Evolutionary conservation across 345 rosid genomes (phyloP).

Genomic region (Murraya paniculata): DNA sequence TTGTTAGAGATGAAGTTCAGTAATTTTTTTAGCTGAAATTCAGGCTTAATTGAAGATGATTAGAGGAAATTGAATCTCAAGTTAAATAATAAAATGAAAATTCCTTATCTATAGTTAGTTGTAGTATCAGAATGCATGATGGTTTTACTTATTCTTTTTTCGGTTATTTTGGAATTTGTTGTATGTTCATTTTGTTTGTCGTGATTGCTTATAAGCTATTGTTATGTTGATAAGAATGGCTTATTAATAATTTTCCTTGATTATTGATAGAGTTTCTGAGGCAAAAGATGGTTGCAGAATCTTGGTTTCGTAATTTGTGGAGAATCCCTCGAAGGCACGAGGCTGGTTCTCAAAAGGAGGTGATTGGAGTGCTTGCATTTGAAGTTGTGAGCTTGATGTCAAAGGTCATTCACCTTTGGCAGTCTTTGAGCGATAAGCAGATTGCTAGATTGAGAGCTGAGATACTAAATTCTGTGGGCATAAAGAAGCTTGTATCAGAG

Average conservation of each 20-base stretch:
- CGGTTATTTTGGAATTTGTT: neutral
- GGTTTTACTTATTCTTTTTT: neutral
- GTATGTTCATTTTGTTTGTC: neutral
- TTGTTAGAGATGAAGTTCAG: neutral
- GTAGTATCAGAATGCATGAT: neutral
- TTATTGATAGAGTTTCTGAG: constrained; percentile 18
- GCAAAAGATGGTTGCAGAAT: constrained; percentile 70
- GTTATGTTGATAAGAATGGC: constrained; percentile 8
- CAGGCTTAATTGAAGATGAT: neutral
- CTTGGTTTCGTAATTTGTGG: constrained; percentile 90
- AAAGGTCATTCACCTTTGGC: constrained; percentile 88
- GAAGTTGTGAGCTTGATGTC: constrained; percentile 91
- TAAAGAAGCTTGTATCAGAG: constrained; percentile 79
- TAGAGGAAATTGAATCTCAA: neutral
- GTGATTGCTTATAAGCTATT: neutral
- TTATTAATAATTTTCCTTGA: constrained; percentile 2
- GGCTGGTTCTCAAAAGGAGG: constrained; percentile 49
- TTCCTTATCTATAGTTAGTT: neutral
- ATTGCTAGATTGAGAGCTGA: constrained; percentile 69
- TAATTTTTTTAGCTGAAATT: neutral
- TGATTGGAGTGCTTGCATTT: constrained; percentile 77
- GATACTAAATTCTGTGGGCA: constrained; percentile 57
- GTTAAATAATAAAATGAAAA: neutral
- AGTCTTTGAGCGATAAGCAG: constrained; percentile 81
- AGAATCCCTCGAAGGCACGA: constrained; percentile 58